Conservation (phyloP, 768 basidiomycete genomes). For the Ramaria sp. region DNA sequence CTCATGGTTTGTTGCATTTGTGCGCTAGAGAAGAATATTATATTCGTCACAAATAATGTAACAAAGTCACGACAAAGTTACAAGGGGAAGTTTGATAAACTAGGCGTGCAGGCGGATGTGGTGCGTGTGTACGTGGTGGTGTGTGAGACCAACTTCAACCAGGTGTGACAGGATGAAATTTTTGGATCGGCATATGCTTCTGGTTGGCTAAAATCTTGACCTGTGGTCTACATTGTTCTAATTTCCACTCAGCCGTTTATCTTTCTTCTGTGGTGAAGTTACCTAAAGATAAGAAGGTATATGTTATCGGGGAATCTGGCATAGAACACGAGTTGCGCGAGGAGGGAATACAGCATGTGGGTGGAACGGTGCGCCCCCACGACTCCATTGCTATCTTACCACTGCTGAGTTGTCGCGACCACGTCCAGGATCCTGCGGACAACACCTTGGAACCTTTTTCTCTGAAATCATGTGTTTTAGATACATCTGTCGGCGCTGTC, state of each 20-base stretch:
- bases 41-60: conserved; percentile 98
- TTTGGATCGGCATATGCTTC: conserved; percentile 90
- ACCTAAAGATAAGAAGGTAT: conserved; percentile 87
- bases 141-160: background rate
- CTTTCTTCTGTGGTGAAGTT: conserved; percentile 83
- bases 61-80: conserved; percentile 83
- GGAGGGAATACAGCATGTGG: conserved; percentile 71
- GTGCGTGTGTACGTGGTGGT: conserved; percentile 29
- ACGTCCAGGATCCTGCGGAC: conserved; percentile 71
- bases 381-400: background rate
- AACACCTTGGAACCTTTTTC: conserved; percentile 61
- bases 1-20: too few species aligned
- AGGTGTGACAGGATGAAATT: conserved; percentile 72
- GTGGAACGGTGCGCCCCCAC: conserved; percentile 64
- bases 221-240: background rate
- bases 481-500: conserved; percentile 80
- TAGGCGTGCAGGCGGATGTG: conserved; percentile 75
- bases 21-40: conserved; percentile 59
- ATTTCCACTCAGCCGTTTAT: conserved; percentile 39
- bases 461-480: conserved; percentile 57
- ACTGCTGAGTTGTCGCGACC: background rate
- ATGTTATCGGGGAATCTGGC: conserved; percentile 87
- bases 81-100: conserved; percentile 84
- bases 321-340: conserved; percentile 88
- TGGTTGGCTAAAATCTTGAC: conserved; percentile 15